Base-by-base conservation (phyloP, 768 basidiomycete genomes). In the Termitomyces sp. region DNA sequence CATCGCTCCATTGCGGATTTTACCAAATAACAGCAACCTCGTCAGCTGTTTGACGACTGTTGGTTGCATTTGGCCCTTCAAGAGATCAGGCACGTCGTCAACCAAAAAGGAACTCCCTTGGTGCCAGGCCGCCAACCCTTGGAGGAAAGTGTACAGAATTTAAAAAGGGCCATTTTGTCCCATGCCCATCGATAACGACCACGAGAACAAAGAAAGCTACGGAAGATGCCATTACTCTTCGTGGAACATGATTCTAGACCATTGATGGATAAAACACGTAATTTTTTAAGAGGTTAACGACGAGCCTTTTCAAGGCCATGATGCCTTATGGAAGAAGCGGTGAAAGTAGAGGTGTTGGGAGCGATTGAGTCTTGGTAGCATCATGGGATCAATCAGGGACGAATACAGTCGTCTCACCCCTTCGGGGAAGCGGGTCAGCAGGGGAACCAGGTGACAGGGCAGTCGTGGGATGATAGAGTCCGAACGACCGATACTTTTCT, bases 131-230 rank as follows among this genome's bases (percentile, higher is more conserved):
- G 6, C 6, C 19, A 41, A 47, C 40, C 53, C 46, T 54, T 55
- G 24, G 32, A 48, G 54, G 46, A 54, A 54, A 46, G 53, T 42
- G 30, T 15, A 14, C 11, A 37, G 4, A 35, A 22, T 10, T 7
- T 21, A 22, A 22, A n/a, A n/a, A n/a, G 2, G 40, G 4, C 10
- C 11, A 21, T 47, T 45, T 1, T 17, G 24, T 2, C 14, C 40
- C 41, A 55, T 48, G 4, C 14, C 38, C 46, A 55, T 55, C 40
- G 54, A 55, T 55, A 55, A 48, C n/a, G 40, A 17, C 22, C 54
- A 55, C n/a, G 46, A 37, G 54, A 30, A 46, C 14, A 14, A 8
- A 47, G n/a, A 28, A 10, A 26, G 3, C 28, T 2, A 53, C 24
- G 24, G n/a, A 8, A 54, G 28, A 41, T 47, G n/a, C 14, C 46